A percentile compares a stretch with the other conserved stretches of the same genome.
These are phyloP conservation scores for Myxozyma melibiosi DNA, from an alignment of 805 yeast genomes.

Conservation along the genomic window DNA sequence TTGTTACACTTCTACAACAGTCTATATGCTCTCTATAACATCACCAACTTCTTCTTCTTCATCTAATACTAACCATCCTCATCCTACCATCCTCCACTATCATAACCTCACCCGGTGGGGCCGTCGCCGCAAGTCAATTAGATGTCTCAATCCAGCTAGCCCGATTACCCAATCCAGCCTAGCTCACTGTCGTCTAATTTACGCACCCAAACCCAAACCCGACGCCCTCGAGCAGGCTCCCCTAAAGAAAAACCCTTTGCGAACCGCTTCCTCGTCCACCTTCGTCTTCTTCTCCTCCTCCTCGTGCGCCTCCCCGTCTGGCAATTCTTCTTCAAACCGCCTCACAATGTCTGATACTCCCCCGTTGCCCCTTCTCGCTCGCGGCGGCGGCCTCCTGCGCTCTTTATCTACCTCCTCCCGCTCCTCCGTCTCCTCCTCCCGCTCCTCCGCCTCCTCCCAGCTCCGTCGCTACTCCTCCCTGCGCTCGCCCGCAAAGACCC, in stretches of 20 bases:
- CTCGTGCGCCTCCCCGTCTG: background rate
- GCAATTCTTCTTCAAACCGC: too few species aligned
- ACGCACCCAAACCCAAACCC: too few species aligned
- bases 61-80: too few species aligned
- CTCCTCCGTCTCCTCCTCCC: slow-evolving; percentile 8
- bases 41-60: too few species aligned
- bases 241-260: too few species aligned
- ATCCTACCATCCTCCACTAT: background rate
- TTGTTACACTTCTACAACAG: too few species aligned
- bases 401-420: slow-evolving; percentile 3
- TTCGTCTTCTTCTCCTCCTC: background rate
- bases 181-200: background rate
- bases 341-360: too few species aligned
- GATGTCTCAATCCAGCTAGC: background rate
- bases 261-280: background rate
- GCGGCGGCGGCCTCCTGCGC: slow-evolving; percentile 5
- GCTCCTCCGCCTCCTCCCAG: slow-evolving; percentile 3
- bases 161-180: background rate
- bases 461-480: slow-evolving; percentile 5
- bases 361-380: background rate
- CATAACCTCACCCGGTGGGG: background rate
- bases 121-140: background rate
- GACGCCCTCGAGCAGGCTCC: too few species aligned
- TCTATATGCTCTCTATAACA: too few species aligned
- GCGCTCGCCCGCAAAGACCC: background rate